Conservation (phyloP, 495 filamentous ascomycete species). For the Annulohypoxylon bovei region DNA sequence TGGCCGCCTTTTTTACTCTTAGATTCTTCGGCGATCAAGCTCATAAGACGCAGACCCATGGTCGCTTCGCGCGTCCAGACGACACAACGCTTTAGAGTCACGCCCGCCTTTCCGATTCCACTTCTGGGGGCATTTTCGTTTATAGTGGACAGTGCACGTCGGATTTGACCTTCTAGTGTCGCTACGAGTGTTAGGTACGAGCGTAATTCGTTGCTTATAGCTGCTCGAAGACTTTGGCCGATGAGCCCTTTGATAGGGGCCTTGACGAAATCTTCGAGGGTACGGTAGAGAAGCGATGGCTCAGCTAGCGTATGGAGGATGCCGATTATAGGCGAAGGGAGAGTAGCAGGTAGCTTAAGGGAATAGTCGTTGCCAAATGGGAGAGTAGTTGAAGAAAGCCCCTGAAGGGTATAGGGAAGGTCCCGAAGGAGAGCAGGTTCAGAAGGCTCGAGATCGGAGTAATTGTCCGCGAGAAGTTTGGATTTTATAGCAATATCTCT, state of each 20-base stretch:
- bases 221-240: constrained; percentile 92
- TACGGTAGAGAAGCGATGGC: constrained; percentile 87
- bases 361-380: constrained; percentile 72
- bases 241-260: constrained; percentile 72
- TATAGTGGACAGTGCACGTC: constrained; percentile 75
- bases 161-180: constrained; percentile 92
- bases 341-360: constrained; percentile 76
- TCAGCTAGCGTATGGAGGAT: constrained; percentile 91
- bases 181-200: constrained; percentile 94
- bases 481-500: constrained; percentile 63
- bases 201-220: constrained; percentile 83
- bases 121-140: constrained; percentile 70
- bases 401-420: constrained; percentile 93
- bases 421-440: constrained; percentile 87
- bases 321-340: constrained; percentile 86
- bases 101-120: constrained; percentile 84
- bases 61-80: constrained; percentile 98
- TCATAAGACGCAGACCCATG: constrained; percentile 95
- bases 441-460: constrained; percentile 60
- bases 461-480: constrained; percentile 61
- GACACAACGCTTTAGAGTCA: constrained; percentile 94
- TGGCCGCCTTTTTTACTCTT: constrained; percentile 89
- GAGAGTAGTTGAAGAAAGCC: constrained; percentile 85
- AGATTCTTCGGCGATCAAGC: constrained; percentile 89
- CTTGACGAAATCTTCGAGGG: constrained; percentile 81